A percentile compares a stretch with the other conserved stretches of the same genome.
Evolutionary conservation across 805 yeast genomes (phyloP).

Genomic region (Scheffersomyces ergatensis): DNA sequence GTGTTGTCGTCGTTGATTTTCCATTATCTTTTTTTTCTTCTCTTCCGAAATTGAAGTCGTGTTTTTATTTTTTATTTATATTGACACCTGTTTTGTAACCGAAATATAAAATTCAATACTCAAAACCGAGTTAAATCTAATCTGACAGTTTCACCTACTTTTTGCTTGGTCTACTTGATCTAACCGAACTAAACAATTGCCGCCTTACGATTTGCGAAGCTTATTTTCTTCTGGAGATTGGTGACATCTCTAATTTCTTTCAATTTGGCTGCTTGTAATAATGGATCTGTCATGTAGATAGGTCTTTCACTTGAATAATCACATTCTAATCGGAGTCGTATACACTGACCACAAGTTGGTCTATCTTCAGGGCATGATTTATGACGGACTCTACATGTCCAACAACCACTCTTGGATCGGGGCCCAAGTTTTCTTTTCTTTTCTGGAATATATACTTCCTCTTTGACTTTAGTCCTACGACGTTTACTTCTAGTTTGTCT

Average conservation of each 20-base stretch:
- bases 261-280: conserved; percentile 42
- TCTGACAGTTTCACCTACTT: no score
- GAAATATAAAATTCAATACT: no score
- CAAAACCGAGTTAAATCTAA: no score
- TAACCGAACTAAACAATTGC: no score
- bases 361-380: conserved; percentile 69
- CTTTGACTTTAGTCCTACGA: not conserved
- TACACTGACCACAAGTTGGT: conserved; percentile 61
- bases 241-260: conserved; percentile 47
- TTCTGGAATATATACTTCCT: conserved; percentile 6
- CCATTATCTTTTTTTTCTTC: no score
- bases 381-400: conserved; percentile 75
- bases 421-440: conserved; percentile 17
- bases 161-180: no score
- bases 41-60: no score
- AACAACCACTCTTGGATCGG: conserved; percentile 63
- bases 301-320: conserved; percentile 55
- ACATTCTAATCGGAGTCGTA: conserved; percentile 53
- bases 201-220: conserved; percentile 11
- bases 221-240: conserved; percentile 23
- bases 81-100: no score
- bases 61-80: no score
- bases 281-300: conserved; percentile 46
- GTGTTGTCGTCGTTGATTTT: no score
- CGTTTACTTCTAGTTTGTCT: conserved; percentile 9